Base-by-base conservation (phyloP, 495 filamentous ascomycete species). In the Immersiella caudata region DNA sequence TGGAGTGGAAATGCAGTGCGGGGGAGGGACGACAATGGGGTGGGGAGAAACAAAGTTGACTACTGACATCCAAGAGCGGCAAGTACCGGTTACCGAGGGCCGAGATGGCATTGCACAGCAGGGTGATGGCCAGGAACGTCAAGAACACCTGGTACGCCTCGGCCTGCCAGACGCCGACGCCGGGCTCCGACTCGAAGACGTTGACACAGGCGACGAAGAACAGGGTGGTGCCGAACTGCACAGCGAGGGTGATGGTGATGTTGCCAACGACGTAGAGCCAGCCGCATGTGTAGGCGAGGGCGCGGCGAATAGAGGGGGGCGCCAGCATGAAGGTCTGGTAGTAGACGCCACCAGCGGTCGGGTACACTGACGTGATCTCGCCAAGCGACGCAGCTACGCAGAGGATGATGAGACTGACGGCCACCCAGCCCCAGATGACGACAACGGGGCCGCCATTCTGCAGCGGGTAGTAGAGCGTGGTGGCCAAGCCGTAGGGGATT, bases 251-350 rank as follows among this genome's bases (percentile, higher is more conserved):
- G 62, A 90, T 90, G 29, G 88, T 90, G 76, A 89, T 88, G 71
- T 90, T 90, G 26, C 88, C 89, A 24, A 90, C 84, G 8, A 89
- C 80, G 72, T 86, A 90, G 22, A 87, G 75, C 89, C 89, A 91
- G 61, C 86, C 88, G 67, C 83, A 89, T 63, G 89, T 84, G 79
- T 89, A 91, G 14, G 87, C 88, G 3, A 87, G 73, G 8, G 87
- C 68, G 16, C 77, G 75, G 58, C 79, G 78, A 64, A 75, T 79
- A 2, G 50, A 50, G 1, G 72, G 64, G 9, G 84, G 76, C 7
- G 84, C 79, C 1, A 87, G 76, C 81, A 85, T 85, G 70, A 81
- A 86, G 8, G 84, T 82, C 68, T 86, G 83, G 65, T 85, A 87
- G 68, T 87, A 87, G 54, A 86, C 83, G 52, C 75, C 85, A 56